Evolutionary conservation across 2,329 filamentous ascomycete species (phyloP).

Genomic region (Colletotrichum incanum): DNA sequence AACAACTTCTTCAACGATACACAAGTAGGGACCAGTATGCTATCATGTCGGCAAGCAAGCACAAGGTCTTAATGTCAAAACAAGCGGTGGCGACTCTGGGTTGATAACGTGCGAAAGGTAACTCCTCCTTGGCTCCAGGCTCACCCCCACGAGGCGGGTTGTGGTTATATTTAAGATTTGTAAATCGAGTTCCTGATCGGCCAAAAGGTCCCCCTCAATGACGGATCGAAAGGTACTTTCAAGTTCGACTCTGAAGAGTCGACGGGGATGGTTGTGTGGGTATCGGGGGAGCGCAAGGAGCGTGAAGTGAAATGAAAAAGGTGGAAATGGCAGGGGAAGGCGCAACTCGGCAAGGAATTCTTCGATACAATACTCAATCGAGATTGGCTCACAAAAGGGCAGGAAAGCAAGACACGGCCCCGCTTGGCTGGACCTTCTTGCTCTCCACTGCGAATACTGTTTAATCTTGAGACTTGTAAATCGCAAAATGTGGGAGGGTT

Average conservation of each 20-base stretch:
- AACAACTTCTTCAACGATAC: conserved; percentile 17
- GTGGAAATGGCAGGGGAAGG: not conserved
- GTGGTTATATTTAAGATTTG: conserved; percentile 36
- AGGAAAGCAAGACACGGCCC: conserved; percentile 5
- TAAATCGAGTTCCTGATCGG: not conserved
- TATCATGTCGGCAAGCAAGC: conserved; percentile 14
- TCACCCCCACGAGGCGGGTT: not conserved
- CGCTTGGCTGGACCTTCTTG: conserved; percentile 10
- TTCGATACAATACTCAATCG: not conserved
- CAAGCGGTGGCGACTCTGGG: not conserved
- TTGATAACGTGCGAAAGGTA: not conserved
- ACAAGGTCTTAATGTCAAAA: not conserved
- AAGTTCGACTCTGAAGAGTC: not conserved
- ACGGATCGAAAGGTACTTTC: not conserved
- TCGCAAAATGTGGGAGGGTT: not conserved
- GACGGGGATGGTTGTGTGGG: not conserved
- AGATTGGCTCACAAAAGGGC: conserved; percentile 7
- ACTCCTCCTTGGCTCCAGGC: not conserved
- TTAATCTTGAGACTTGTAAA: not conserved
- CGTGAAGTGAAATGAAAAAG: not conserved
- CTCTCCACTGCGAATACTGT: not conserved
- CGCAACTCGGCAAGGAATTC: not conserved
- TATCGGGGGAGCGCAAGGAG: not conserved
- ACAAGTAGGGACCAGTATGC: not conserved
- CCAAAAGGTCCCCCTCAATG: not conserved